Evolutionary conservation across 78 protist genomes (phyloP).

Genomic region (Neovahlkampfia damariscottae): DNA sequence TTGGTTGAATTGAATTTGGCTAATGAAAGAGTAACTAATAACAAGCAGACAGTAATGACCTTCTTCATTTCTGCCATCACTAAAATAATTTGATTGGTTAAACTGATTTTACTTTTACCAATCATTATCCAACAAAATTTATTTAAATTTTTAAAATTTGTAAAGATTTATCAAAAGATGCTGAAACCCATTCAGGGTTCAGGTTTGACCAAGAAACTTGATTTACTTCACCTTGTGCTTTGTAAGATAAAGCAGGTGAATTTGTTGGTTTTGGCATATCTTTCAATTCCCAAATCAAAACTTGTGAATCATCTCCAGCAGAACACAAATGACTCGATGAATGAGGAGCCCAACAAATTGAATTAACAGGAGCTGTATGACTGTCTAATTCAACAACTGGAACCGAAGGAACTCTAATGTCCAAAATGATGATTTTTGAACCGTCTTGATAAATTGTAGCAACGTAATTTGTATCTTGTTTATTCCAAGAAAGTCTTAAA

Average conservation of each 20-base stretch:
- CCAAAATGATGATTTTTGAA: conserved; percentile 59
- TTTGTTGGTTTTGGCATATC: conserved; percentile 64
- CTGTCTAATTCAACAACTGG: conserved; percentile 71
- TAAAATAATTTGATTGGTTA: too few relatives aligned
- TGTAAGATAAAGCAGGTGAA: conserved; percentile 73
- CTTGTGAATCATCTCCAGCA: conserved; percentile 80
- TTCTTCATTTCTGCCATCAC: too few relatives aligned
- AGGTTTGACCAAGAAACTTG: conserved; percentile 71
- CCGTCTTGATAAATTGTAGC: conserved; percentile 80
- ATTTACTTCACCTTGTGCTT: conserved; percentile 54
- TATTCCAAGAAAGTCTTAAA: conserved; percentile 88
- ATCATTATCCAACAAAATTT: too few relatives aligned
- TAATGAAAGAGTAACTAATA: too few relatives aligned
- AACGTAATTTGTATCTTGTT: conserved; percentile 80
- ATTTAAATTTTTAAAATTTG: neutral
- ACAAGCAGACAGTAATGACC: too few relatives aligned
- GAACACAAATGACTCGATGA: conserved; percentile 85
- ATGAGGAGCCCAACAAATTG: conserved; percentile 94
- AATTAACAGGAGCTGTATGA: conserved; percentile 49
- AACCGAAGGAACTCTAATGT: conserved; percentile 76
- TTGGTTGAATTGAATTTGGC: too few relatives aligned
- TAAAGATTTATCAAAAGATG: conserved; percentile 32
- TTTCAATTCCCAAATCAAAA: conserved; percentile 94
- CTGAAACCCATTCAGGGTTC: conserved; percentile 86
- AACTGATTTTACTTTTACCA: too few relatives aligned